Conservation (phyloP, 495 filamentous ascomycete species). For the Penicillium robsamsonii region DNA sequence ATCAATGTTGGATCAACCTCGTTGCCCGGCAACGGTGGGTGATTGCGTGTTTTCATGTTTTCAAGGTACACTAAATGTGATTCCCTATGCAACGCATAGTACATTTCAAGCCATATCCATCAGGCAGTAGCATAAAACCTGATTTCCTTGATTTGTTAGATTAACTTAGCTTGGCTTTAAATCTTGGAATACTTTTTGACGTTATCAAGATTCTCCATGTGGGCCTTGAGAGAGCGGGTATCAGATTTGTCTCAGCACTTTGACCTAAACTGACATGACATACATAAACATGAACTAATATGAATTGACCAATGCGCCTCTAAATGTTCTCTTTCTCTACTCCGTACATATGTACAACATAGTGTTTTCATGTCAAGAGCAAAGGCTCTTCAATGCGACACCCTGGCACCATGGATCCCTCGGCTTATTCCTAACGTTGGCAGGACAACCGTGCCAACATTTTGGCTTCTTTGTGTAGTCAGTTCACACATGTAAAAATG, state of each 20-base stretch:
- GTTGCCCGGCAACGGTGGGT: constrained; percentile 11
- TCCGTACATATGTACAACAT: too few relatives aligned
- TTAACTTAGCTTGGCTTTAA: background rate
- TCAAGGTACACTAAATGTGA: background rate
- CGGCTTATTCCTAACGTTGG: background rate
- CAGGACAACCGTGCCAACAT: background rate
- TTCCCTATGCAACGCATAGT: constrained; percentile 6
- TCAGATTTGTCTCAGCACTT: background rate
- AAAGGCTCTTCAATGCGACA: background rate
- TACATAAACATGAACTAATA: too few relatives aligned
- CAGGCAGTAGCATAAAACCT: constrained; percentile 1
- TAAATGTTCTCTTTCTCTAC: too few relatives aligned
- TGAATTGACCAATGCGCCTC: too few relatives aligned
- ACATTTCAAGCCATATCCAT: background rate
- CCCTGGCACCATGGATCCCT: background rate
- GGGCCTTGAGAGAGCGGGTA: background rate
- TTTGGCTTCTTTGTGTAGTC: background rate
- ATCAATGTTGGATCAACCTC: constrained; percentile 1
- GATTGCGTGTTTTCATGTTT: constrained; percentile 8
- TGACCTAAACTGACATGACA: too few relatives aligned
- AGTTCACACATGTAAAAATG: background rate
- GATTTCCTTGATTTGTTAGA: background rate
- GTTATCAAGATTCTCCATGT: background rate
- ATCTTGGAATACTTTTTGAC: background rate
- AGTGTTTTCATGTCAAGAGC: background rate